phyloP scores from a whole-genome alignment of 2,329 filamentous ascomycete genomes.

The Colletotrichum kahawae region DNA sequence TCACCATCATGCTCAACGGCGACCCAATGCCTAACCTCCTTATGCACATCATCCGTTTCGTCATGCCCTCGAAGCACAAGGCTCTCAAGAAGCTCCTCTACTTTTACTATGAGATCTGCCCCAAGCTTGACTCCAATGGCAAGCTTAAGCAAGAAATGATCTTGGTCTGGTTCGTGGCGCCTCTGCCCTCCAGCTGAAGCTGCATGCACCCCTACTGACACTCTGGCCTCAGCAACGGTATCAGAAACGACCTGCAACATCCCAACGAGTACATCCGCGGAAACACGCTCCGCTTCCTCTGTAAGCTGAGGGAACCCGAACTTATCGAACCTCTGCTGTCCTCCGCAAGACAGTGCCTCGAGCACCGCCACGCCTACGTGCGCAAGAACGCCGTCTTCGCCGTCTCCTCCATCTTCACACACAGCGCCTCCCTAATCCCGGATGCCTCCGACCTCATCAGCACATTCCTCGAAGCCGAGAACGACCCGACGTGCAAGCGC shows the following conservation, averaged over 20 bases:
- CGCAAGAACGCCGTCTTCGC: constrained; percentile 98
- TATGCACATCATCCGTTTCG: constrained; percentile 99
- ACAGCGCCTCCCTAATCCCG: constrained; percentile 90
- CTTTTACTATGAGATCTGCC: constrained; percentile 99
- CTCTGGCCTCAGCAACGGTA: constrained; percentile 76
- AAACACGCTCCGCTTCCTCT: constrained; percentile 97
- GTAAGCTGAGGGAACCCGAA: constrained; percentile 94
- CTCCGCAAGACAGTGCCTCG: constrained; percentile 88
- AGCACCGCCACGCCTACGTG: constrained; percentile 96
- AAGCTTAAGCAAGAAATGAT: constrained; percentile 99
- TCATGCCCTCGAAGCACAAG: constrained; percentile 99
- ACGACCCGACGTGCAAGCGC: constrained; percentile 93
- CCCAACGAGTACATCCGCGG: constrained; percentile 98
- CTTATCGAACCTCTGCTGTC: constrained; percentile 95
- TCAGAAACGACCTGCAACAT: constrained; percentile 95
- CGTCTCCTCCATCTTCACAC: constrained; percentile 87
- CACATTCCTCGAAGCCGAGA: constrained; percentile 88
- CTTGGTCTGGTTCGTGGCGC: constrained; percentile 79
- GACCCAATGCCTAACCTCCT: constrained; percentile 93
- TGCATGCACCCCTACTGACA: constrained; percentile 3
- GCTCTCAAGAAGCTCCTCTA: constrained; percentile 96
- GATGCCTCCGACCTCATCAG: constrained; percentile 93
- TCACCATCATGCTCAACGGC: constrained; percentile 97
- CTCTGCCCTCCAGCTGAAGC: background rate
- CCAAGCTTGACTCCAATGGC: constrained; percentile 88